Conservation (phyloP, 2,329 filamentous ascomycete species). For the Ophiostoma ulmi region DNA sequence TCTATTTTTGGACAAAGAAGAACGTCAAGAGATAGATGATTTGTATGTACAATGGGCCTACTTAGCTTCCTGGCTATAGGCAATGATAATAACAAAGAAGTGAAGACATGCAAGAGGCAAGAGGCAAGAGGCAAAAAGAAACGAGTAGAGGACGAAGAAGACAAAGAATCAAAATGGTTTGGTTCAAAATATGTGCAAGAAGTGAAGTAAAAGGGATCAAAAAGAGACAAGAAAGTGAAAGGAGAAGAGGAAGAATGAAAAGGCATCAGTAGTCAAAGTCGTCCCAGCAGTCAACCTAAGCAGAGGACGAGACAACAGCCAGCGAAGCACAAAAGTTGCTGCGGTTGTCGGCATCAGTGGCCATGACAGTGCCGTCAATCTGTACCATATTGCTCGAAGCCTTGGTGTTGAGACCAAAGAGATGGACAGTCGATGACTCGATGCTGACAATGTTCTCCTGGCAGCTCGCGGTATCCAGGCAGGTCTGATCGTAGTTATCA, state of each 20-base stretch:
- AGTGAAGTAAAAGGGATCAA: conserved; percentile 14
- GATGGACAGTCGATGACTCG: conserved; percentile 52
- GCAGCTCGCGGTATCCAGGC: conserved; percentile 62
- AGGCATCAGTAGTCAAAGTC: not conserved
- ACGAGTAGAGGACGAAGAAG: conserved; percentile 7
- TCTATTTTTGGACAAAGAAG: not conserved
- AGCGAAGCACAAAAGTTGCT: conserved; percentile 62
- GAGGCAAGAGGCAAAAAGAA: not conserved
- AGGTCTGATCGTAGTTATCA: conserved; percentile 71
- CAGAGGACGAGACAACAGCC: conserved; percentile 42
- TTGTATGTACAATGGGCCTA: conserved; percentile 12
- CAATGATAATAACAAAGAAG: not conserved
- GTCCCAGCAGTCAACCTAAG: conserved; percentile 12
- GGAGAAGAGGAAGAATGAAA: not conserved
- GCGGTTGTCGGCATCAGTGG: conserved; percentile 56
- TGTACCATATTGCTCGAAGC: conserved; percentile 69
- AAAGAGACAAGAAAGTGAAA: not conserved
- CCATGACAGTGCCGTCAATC: conserved; percentile 50
- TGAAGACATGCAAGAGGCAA: not conserved
- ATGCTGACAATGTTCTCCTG: conserved; percentile 73
- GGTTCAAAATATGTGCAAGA: conserved; percentile 21
- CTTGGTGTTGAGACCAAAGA: conserved; percentile 71
- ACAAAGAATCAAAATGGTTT: not conserved
- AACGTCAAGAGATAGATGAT: not conserved
- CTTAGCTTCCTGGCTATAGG: conserved; percentile 5